A percentile compares a stretch with the other conserved stretches of the same genome.
These are phyloP conservation scores for Pseudonectria buxi DNA, from an alignment of 2,329 filamentous ascomycete genomes.

Conservation along the genomic window DNA sequence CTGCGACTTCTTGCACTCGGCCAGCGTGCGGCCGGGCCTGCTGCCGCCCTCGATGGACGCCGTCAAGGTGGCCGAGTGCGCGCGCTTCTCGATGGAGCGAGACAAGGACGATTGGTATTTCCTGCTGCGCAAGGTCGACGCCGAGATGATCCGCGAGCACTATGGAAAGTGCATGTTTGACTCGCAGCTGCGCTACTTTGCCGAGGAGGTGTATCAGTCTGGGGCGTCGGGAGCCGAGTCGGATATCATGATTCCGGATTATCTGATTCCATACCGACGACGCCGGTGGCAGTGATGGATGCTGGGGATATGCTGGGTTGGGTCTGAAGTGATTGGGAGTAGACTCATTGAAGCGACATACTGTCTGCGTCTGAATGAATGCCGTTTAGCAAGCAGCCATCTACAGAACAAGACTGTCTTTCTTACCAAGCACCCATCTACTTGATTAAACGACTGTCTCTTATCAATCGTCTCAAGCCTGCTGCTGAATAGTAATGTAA, in stretches of 20 bases:
- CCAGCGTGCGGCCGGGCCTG: conserved; percentile 9
- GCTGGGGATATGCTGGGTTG: too few species aligned
- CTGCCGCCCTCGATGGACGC: conserved; percentile 35
- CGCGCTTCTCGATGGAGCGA: conserved; percentile 16
- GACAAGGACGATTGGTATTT: conserved; percentile 14
- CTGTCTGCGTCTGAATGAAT: too few species aligned
- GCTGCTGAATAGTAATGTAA: too few species aligned
- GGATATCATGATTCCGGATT: not conserved
- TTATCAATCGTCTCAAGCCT: too few species aligned
- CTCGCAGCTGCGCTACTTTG: conserved; percentile 37
- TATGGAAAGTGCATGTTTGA: conserved; percentile 33
- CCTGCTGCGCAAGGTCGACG: conserved; percentile 20
- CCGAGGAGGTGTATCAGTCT: conserved; percentile 24
- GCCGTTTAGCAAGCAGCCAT: too few species aligned
- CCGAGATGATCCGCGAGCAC: conserved; percentile 25
- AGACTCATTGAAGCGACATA: too few species aligned
- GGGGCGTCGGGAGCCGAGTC: not conserved
- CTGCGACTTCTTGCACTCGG: conserved; percentile 23
- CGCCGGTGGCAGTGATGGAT: too few species aligned
- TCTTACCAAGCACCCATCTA: too few species aligned
- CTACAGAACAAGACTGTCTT: too few species aligned
- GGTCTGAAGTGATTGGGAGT: too few species aligned
- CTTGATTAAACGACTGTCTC: too few species aligned
- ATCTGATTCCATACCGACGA: too few species aligned
- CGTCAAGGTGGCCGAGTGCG: conserved; percentile 27